Conservation (phyloP, 805 yeast genomes). For the Candida xyloterini region DNA sequence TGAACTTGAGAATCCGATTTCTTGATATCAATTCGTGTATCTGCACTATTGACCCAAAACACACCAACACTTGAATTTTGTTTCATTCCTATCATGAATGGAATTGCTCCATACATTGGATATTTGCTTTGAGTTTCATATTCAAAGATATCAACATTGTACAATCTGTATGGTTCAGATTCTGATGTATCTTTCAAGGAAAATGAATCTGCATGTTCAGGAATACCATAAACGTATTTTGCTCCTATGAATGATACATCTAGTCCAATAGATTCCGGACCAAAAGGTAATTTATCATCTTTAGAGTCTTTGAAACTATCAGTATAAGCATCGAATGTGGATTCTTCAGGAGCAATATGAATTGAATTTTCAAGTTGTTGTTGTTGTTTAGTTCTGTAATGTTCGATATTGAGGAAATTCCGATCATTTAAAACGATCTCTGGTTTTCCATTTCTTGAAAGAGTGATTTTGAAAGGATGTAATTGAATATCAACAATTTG, state of each 20-base stretch:
- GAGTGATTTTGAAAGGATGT: conserved; percentile 48
- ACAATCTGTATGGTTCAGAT: conserved; percentile 78
- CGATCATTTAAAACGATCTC: conserved; percentile 66
- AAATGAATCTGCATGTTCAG: conserved; percentile 89
- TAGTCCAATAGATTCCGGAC: conserved; percentile 85
- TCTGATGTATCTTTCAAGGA: conserved; percentile 65
- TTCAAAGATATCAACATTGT: conserved; percentile 93
- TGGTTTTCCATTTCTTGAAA: conserved; percentile 43
- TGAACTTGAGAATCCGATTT: conserved; percentile 29
- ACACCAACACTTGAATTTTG: conserved; percentile 63
- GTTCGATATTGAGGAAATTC: conserved; percentile 77
- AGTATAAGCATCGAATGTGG: conserved; percentile 59
- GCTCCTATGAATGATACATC: conserved; percentile 68
- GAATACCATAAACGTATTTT: conserved; percentile 82
- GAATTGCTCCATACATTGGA: conserved; percentile 96
- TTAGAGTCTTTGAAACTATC: conserved; percentile 70
- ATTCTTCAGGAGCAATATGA: conserved; percentile 56
- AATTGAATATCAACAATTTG: conserved; percentile 43
- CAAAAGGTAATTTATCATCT: conserved; percentile 65
- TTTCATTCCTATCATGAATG: conserved; percentile 73
- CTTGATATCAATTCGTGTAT: conserved; percentile 78
- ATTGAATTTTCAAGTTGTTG: conserved; percentile 35
- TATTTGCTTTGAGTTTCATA: conserved; percentile 77
- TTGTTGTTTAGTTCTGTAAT: conserved; percentile 53
- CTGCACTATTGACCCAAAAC: conserved; percentile 93